Evolutionary conservation across 2,329 filamentous ascomycete species (phyloP).

Genomic region (Colletotrichum sojae): DNA sequence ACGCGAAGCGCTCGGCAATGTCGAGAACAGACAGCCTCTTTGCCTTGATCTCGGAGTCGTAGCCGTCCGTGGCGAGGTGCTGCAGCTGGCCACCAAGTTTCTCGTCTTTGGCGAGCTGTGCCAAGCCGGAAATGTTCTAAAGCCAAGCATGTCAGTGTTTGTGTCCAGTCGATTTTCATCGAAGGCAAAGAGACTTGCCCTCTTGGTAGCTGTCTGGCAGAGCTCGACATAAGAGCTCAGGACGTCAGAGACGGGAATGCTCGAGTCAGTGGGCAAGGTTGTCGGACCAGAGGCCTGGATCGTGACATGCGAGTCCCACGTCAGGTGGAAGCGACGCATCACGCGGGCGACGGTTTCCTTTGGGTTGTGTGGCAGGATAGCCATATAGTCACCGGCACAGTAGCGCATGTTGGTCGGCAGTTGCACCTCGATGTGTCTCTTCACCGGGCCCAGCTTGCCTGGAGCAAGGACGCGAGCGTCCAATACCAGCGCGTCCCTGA

Average conservation of each 20-base stretch:
- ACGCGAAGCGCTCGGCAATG: slow-evolving; percentile 70
- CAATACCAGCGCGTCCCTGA: slow-evolving; percentile 71
- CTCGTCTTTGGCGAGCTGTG: slow-evolving; percentile 51
- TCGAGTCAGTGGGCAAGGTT: slow-evolving; percentile 67
- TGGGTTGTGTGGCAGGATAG: slow-evolving; percentile 80
- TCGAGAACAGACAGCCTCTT: slow-evolving; percentile 72
- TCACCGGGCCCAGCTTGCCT: slow-evolving; percentile 64
- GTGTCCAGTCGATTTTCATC: not conserved
- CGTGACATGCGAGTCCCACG: slow-evolving; percentile 77
- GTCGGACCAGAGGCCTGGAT: slow-evolving; percentile 68
- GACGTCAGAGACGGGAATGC: slow-evolving; percentile 74
- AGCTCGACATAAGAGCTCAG: slow-evolving; percentile 82
- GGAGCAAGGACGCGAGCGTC: slow-evolving; percentile 64
- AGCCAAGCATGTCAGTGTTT: slow-evolving; percentile 40
- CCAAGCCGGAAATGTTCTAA: slow-evolving; percentile 55
- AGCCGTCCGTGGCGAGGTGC: slow-evolving; percentile 54
- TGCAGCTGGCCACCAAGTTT: slow-evolving; percentile 49
- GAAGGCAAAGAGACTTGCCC: slow-evolving; percentile 56
- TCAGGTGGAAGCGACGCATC: slow-evolving; percentile 75
- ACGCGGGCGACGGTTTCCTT: slow-evolving; percentile 72
- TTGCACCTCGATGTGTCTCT: slow-evolving; percentile 77
- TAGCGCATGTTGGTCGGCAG: slow-evolving; percentile 78
- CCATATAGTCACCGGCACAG: slow-evolving; percentile 82
- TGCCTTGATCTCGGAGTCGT: slow-evolving; percentile 55
- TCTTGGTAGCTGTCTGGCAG: slow-evolving; percentile 79